These are phyloP conservation scores for Thymus mandschuricus DNA, from an alignment of 257 asterid species.

Conservation along the genomic window DNA sequence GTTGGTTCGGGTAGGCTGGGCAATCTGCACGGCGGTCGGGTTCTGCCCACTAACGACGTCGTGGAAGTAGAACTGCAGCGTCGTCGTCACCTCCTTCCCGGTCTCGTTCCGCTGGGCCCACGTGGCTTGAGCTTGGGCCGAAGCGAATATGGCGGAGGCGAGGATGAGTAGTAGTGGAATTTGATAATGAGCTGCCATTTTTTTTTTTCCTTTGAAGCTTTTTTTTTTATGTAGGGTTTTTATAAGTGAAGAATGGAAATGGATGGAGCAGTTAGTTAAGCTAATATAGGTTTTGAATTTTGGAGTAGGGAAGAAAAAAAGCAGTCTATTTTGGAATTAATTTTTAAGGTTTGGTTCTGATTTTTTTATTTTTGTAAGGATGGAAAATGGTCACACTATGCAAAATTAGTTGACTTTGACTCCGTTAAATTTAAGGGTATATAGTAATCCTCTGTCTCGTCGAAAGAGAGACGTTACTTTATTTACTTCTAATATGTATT, in stretches of 20 bases:
- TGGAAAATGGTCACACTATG: neutral
- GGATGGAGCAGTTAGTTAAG: conserved; percentile 7
- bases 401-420: too few relatives aligned
- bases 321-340: neutral
- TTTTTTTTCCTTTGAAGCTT: neutral
- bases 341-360: neutral
- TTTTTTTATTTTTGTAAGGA: neutral
- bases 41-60: conserved; percentile 66
- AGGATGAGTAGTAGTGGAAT: conserved; percentile 21
- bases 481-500: too few relatives aligned
- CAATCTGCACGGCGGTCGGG: conserved; percentile 56
- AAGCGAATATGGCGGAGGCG: neutral
- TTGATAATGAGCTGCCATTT: conserved; percentile 32
- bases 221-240: neutral
- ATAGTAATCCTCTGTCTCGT: too few relatives aligned
- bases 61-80: conserved; percentile 77
- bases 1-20: conserved; percentile 42
- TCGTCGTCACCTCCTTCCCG: conserved; percentile 56
- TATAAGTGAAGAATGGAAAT: neutral
- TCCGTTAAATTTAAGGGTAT: too few relatives aligned
- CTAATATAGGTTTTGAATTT: conserved; percentile 17
- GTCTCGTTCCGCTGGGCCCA: conserved; percentile 58
- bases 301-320: conserved; percentile 1
- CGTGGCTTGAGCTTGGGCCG: conserved; percentile 36
- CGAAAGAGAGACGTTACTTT: too few relatives aligned